phyloP scores from a whole-genome alignment of 2,329 filamentous ascomycete species.

The Sporothrix variecibatus region DNA sequence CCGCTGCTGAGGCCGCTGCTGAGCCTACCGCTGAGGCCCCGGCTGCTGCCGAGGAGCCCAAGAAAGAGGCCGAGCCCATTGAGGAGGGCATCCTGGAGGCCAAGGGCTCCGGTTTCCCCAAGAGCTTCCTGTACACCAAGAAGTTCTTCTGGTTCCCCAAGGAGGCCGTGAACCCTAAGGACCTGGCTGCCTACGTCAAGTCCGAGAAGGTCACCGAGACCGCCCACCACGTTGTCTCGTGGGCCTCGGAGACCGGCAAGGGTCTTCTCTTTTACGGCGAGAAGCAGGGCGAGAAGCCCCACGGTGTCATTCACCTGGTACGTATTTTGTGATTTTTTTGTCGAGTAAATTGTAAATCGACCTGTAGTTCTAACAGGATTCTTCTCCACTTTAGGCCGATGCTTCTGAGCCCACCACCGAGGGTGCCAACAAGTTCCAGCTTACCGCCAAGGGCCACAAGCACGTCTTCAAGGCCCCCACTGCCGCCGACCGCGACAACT shows the following conservation, averaged over 20 bases:
- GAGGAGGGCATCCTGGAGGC: conserved; percentile 84
- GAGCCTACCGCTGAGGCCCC: conserved; percentile 44
- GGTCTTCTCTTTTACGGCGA: conserved; percentile 91
- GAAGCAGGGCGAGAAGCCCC: conserved; percentile 81
- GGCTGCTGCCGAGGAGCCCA: conserved; percentile 43
- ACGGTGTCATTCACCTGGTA: conserved; percentile 84
- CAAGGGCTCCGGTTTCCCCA: conserved; percentile 84
- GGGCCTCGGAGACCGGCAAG: conserved; percentile 92
- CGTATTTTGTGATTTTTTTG: neutral
- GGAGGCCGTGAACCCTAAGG: conserved; percentile 72
- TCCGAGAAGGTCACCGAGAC: conserved; percentile 78
- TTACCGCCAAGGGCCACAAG: conserved; percentile 85
- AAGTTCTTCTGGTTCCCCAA: conserved; percentile 87
- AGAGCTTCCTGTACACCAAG: conserved; percentile 89
- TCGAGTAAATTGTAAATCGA: neutral
- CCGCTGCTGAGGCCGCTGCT: conserved; percentile 44
- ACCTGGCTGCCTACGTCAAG: conserved; percentile 76
- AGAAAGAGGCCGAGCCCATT: conserved; percentile 53
- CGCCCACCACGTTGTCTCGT: conserved; percentile 78
- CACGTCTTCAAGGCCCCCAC: conserved; percentile 85
- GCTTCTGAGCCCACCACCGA: conserved; percentile 72
- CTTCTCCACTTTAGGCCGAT: conserved; percentile 50
- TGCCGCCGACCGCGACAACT: conserved; percentile 82
- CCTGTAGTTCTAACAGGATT: neutral
- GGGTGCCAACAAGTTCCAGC: conserved; percentile 77